A percentile compares a stretch with the other conserved stretches of the same genome.
phyloP scores from a whole-genome alignment of 2,329 filamentous ascomycete species.

The Pseudogymnoascus pannorum region DNA sequence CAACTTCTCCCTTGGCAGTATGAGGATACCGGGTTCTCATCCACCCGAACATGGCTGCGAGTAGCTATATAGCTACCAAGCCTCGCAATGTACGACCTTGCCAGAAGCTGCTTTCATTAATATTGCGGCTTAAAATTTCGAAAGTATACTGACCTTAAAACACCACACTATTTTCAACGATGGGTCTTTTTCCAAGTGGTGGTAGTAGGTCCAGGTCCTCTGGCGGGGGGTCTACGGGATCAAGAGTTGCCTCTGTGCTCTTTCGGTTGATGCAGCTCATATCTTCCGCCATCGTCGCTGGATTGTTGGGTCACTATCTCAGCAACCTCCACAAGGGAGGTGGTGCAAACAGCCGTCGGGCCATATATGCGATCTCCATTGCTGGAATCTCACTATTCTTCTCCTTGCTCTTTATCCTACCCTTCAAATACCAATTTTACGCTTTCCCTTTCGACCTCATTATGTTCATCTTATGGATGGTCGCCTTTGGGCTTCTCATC shows the following conservation, averaged over 20 bases:
- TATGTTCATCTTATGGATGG: constrained; percentile 10
- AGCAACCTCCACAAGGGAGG: neutral
- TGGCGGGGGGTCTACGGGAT: neutral
- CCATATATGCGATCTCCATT: constrained; percentile 4
- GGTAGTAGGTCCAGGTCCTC: neutral
- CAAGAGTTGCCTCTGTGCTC: neutral
- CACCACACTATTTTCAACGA: neutral
- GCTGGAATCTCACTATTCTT: constrained; percentile 8
- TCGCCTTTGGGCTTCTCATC: constrained; percentile 10
- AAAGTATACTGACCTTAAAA: neutral
- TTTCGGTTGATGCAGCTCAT: constrained; percentile 7
- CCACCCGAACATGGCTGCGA: neutral
- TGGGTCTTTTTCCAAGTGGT: constrained; percentile 6
- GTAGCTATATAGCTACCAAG: neutral
- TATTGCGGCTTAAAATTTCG: neutral
- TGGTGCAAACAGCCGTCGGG: neutral
- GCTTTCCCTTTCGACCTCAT: constrained; percentile 6
- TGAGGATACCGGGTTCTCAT: neutral
- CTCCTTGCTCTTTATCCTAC: constrained; percentile 9
- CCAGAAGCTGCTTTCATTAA: too few relatives aligned
- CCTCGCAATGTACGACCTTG: neutral
- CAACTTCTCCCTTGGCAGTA: neutral
- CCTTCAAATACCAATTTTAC: constrained; percentile 10
- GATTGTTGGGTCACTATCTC: constrained; percentile 4
- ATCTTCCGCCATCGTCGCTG: constrained; percentile 9